Evolutionary conservation across 768 basidiomycete genomes (phyloP), one percentile per base, ranked within the genome.

Genomic region (Serendipita sp.): DNA sequence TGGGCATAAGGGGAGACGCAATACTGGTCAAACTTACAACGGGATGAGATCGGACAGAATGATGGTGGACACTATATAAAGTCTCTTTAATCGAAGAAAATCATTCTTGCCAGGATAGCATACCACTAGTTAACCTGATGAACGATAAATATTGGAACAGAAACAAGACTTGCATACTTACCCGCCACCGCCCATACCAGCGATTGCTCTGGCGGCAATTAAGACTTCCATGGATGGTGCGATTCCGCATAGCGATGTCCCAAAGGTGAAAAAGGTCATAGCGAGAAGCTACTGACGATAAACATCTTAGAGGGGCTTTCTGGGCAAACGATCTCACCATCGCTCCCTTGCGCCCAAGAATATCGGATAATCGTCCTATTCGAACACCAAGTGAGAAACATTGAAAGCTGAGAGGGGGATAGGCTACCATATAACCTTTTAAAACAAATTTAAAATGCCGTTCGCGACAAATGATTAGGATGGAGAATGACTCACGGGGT

Each of bases 111-210:
- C 48, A 51, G 30, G 2, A 35, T 35, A 13, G 8, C 23, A 35
- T 62, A 34, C 58, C 58, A n/a, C 13, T 62, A 7, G 1, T 5
- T 5, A 51, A 8, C n/a, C 48, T 51, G 48, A 41, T 41, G n/a
- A 8, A 13, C 48, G n/a, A 18, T 32, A n/a, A 51, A 18, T 18
- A 32, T 32, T 7, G n/a, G 48, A 51, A 18, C 7, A 41, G 48
- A 8, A 32, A 51, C 18, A 51, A 46, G 45, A 13, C 18, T 18
- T 18, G 18, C 18, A 46, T 46, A 82, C 86, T 74, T 73, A 89
- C 84, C 91, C 88, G 74, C 91, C 92, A 65, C 92, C 91, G 65
- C 90, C 92, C 84, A 91, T 89, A 60, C 93, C 93, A 35, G 93
- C 91, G 51, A 96, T 74, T 2, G 89, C 84, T 13, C 94, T 83